Base-by-base conservation (phyloP, 768 basidiomycete genomes). In the Macrolepiota albuminosa region DNA sequence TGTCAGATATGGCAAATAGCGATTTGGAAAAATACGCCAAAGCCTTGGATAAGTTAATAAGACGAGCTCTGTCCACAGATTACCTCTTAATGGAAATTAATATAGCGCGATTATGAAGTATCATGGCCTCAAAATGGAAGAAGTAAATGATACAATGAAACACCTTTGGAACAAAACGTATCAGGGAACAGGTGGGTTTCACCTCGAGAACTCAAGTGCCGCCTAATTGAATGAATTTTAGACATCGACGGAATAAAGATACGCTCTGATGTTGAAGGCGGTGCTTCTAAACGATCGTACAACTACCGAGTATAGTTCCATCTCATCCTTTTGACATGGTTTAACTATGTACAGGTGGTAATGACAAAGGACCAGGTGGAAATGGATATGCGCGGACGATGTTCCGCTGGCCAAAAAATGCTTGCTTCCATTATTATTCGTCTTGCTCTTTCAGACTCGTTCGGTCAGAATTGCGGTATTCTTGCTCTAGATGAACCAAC, bases 311-410 rank as follows among this genome's bases (percentile, higher is more conserved):
- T 95, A 69, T 77, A 21, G 56, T 16, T 51, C 34, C 54, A n/a
- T 18, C 40, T 49, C 53, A 34, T 61, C 26, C 57, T 58, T 53
- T 11, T 57, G 56, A 51, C 52, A 56, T 21, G 39, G 52, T 43
- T 56, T 66, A 31, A 63, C 43, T 63, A 31, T 40, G 34, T 58
- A 57, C 71, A 96, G 94, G 94, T 98, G 60, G 96, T 98, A 64
- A 98, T 99, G 96, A 93, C 90, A 55, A 99, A 99, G 76, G 95
- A 98, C 71, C 91, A 95, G 68, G 95, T 98, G 7, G 96, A 98
- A 74, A 95, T 99, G 91, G 97, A 98, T 74, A 99, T 99, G 97
- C 87, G 97, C 58, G 97, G 97, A 29, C 86, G 97, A 63, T 99
- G 97, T 75, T 95, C 92, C 16, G 97, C 97, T 1, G 97, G 97